Evolutionary conservation across 768 basidiomycete genomes (phyloP), one percentile per base, ranked within the genome.

Genomic region (Cantharellus anzutake): DNA sequence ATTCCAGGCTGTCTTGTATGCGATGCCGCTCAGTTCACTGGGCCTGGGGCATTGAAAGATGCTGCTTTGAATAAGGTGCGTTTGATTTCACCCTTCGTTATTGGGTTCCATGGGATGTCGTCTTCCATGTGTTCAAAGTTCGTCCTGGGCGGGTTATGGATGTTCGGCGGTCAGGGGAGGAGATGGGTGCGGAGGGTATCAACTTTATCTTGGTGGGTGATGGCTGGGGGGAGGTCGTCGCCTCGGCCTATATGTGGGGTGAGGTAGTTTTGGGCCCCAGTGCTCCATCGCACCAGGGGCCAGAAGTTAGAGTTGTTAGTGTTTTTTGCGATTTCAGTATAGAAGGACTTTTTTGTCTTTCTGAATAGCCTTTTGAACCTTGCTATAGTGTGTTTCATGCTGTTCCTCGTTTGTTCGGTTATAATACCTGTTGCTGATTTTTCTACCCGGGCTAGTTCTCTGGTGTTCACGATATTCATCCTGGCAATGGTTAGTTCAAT

Each of bases 11-110:
- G 44, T 52, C 5, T 48, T 37, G 41, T 60, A n/a, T 4, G 62
- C 62, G n/a, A 16, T 5, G 5, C 29, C 35, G 2, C 39, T 48
- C 11, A 62, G 4, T n/a, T 58, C 61, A 34, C 37, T 35, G 5
- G 51, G 60, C 40, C 61, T 1, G 61, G 62, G 3, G 62, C 62
- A 29, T 62, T 63, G 60, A 60, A 38, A 2, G 62, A 39, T 16
- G 41, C 42, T 7, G 37, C 37, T 38, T 37, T 37, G 38, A 42
- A 42, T 29, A 60, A 29, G 3, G 60, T 57, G 4, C 51, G 42
- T 1, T n/a, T 29, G 40, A 61, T 48, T 41, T 61, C 57, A 29
- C 29, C 14, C 3, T 14, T 3, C 40, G 58, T 58, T 16, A 59
- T 29, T 7, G 51, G 5, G 4, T n/a, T 16, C 29, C 29, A 59